Percentiles rank a stretch among this genome's conserved stretches.
Evolutionary conservation across 2,329 filamentous ascomycete species (phyloP).

Genomic region (Capronia epimyces): DNA sequence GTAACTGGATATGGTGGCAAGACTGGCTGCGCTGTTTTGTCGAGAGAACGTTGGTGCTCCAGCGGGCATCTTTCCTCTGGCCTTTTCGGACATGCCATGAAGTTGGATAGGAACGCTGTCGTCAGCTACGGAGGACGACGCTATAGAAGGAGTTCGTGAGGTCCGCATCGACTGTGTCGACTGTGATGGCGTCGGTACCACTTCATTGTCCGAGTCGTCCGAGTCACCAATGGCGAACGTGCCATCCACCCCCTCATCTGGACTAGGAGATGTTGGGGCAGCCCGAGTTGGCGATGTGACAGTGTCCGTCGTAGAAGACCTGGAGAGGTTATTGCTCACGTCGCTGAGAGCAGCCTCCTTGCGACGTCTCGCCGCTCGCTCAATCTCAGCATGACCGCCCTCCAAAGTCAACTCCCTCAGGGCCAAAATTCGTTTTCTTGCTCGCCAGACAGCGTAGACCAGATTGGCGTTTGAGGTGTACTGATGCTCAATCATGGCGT

Average conservation of each 20-base stretch:
- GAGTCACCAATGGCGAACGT: constrained; percentile 85
- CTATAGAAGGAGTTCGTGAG: constrained; percentile 63
- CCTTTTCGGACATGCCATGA: constrained; percentile 94
- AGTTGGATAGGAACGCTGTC: constrained; percentile 77
- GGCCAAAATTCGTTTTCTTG: constrained; percentile 76
- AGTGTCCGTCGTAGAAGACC: constrained; percentile 18
- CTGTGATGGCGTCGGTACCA: constrained; percentile 55
- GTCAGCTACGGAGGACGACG: constrained; percentile 60
- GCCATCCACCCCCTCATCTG: constrained; percentile 49
- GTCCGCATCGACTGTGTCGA: constrained; percentile 52
- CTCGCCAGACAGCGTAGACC: constrained; percentile 71
- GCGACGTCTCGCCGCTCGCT: constrained; percentile 46
- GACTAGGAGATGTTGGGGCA: constrained; percentile 7
- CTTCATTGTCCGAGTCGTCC: constrained; percentile 65
- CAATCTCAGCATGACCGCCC: constrained; percentile 84
- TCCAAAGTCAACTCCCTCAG: constrained; percentile 84
- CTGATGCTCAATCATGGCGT: constrained; percentile 83
- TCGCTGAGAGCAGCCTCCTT: constrained; percentile 50
- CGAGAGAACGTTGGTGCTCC: constrained; percentile 76
- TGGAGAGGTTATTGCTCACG: constrained; percentile 9
- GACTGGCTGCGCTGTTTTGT: constrained; percentile 81
- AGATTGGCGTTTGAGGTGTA: constrained; percentile 69
- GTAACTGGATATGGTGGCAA: constrained; percentile 60
- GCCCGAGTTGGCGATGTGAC: constrained; percentile 11
- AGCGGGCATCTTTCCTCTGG: constrained; percentile 88